These are phyloP conservation scores for Penicillium maclennaniae DNA, from an alignment of 495 filamentous ascomycete species.

Conservation along the genomic window DNA sequence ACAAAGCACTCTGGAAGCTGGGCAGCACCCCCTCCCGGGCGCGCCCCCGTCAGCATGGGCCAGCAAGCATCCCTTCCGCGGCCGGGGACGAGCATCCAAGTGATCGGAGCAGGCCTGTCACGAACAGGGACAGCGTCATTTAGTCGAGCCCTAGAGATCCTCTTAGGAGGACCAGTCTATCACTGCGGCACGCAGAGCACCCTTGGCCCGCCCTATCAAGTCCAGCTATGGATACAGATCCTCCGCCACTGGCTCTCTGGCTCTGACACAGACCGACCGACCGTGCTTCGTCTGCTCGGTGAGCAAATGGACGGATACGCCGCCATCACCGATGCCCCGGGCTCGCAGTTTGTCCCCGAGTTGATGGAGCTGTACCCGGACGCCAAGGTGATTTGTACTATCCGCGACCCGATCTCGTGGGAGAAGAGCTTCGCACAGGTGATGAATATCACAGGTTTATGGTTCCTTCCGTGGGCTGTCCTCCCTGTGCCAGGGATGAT, in stretches of 20 bases:
- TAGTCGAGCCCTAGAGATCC: slow-evolving; percentile 40
- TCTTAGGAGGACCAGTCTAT: slow-evolving; percentile 35
- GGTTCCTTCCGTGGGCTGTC: slow-evolving; percentile 18
- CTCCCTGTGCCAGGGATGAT: slow-evolving; percentile 27
- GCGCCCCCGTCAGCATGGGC: slow-evolving; percentile 8
- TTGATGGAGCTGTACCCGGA: slow-evolving; percentile 27
- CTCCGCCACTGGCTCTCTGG: slow-evolving; percentile 14
- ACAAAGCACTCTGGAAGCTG: background rate
- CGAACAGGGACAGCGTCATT: slow-evolving; percentile 50
- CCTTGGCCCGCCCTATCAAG: slow-evolving; percentile 16
- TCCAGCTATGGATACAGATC: slow-evolving; percentile 20
- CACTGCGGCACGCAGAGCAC: slow-evolving; percentile 27
- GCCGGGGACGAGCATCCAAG: slow-evolving; percentile 17
- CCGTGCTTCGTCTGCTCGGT: slow-evolving; percentile 67
- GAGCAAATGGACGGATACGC: slow-evolving; percentile 49
- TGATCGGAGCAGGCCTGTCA: slow-evolving; percentile 49
- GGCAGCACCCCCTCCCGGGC: background rate
- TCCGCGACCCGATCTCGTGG: slow-evolving; percentile 23
- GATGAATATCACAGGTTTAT: slow-evolving; percentile 3
- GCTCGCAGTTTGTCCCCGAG: slow-evolving; percentile 23
- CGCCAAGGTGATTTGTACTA: slow-evolving; percentile 28
- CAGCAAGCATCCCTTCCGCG: slow-evolving; percentile 11
- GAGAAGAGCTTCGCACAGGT: slow-evolving; percentile 20
- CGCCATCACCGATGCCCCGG: slow-evolving; percentile 34
- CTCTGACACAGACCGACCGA: slow-evolving; percentile 25